These are phyloP conservation scores for Mycena metata DNA, from an alignment of 768 basidiomycete species.

Conservation along the genomic window DNA sequence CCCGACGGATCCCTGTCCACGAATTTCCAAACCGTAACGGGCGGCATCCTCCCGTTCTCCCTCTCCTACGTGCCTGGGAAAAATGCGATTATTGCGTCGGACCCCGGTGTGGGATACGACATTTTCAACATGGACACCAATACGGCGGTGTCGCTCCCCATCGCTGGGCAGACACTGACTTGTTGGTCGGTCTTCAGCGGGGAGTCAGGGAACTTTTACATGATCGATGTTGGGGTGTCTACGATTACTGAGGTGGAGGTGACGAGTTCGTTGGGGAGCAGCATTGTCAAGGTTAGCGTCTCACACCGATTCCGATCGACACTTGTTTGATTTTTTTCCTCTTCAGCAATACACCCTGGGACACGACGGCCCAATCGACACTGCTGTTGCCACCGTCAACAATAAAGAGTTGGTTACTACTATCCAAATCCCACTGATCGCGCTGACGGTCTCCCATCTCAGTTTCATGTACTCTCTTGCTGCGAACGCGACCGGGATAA, in stretches of 20 bases:
- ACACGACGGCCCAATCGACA: slow-evolving; percentile 23
- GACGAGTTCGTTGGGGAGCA: slow-evolving; percentile 12
- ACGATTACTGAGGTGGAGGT: slow-evolving; percentile 42
- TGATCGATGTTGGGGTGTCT: slow-evolving; percentile 39
- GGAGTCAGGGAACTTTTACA: slow-evolving; percentile 44
- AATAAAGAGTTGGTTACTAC: slow-evolving; percentile 8
- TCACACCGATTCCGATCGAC: no score
- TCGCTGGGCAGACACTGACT: slow-evolving; percentile 37
- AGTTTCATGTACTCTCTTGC: slow-evolving; percentile 59
- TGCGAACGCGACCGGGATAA: slow-evolving; percentile 53
- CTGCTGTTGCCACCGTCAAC: slow-evolving; percentile 20
- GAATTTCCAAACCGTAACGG: slow-evolving; percentile 45
- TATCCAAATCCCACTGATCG: background rate
- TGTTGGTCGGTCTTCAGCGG: slow-evolving; percentile 41
- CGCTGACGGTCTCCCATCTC: slow-evolving; percentile 5
- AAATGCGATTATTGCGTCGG: slow-evolving; percentile 25
- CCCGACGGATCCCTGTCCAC: slow-evolving; percentile 48
- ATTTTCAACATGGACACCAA: slow-evolving; percentile 28
- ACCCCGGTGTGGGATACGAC: slow-evolving; percentile 31
- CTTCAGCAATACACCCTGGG: slow-evolving; percentile 25
- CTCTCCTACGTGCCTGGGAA: slow-evolving; percentile 35
- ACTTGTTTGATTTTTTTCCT: background rate
- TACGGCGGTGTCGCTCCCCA: slow-evolving; percentile 6
- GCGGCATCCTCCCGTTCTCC: slow-evolving; percentile 50
- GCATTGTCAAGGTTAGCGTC: slow-evolving; percentile 12